A percentile compares a stretch with the other conserved stretches of the same genome.
Conservation (phyloP, 2,329 filamentous ascomycete genomes). For the Neophaeococcomyces mojaviensis region DNA sequence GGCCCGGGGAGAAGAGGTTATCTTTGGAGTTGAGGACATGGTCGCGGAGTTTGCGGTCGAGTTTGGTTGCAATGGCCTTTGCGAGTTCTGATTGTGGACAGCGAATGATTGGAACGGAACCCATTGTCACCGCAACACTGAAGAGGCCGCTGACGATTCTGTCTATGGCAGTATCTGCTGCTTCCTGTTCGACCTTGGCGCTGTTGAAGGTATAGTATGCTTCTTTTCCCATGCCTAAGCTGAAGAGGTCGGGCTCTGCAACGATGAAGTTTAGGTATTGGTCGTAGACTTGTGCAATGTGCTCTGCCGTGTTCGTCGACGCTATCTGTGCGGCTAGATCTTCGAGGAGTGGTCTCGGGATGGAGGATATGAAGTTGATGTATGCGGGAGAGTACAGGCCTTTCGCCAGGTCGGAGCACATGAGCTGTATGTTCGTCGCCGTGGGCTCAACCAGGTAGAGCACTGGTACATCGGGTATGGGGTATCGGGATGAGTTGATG, state of each 20-base stretch:
- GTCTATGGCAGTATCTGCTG: constrained; percentile 80
- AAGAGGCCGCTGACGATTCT: constrained; percentile 93
- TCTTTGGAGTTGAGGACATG: constrained; percentile 97
- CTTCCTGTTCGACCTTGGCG: constrained; percentile 79
- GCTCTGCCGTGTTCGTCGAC: constrained; percentile 73
- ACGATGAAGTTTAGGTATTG: constrained; percentile 98
- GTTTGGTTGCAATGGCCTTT: constrained; percentile 86
- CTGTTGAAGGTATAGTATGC: constrained; percentile 76
- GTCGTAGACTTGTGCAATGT: constrained; percentile 87
- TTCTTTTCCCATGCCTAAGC: constrained; percentile 83
- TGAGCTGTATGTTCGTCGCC: constrained; percentile 66
- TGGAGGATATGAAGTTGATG: constrained; percentile 92
- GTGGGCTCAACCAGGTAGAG: constrained; percentile 95
- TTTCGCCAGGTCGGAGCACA: constrained; percentile 77
- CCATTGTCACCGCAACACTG: constrained; percentile 97
- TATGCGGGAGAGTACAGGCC: constrained; percentile 89
- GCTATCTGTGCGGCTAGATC: constrained; percentile 90
- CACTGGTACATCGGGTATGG: constrained; percentile 92
- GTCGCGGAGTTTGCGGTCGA: constrained; percentile 91
- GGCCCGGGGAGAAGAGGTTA: constrained; percentile 73
- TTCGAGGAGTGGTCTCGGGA: constrained; percentile 82
- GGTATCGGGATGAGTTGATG: constrained; percentile 70
- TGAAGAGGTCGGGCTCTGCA: constrained; percentile 90
- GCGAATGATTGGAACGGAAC: constrained; percentile 88
- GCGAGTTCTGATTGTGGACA: constrained; percentile 89